phyloP scores from a whole-genome alignment of 306 rosid species.

The Casuarina cunninghamiana region DNA sequence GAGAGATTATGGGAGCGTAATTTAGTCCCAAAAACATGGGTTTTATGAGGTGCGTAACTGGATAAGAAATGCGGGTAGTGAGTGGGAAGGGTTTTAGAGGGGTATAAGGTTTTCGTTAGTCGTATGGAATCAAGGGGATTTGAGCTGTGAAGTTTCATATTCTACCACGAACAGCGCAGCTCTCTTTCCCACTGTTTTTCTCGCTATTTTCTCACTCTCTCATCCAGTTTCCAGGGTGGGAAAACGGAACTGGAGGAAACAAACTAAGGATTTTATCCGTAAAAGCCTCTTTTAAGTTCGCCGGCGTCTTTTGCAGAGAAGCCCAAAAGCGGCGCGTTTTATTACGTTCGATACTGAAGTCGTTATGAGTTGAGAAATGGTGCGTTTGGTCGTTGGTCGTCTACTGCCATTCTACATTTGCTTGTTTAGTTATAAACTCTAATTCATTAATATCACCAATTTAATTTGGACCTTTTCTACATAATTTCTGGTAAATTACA shows the following conservation, averaged over 20 bases:
- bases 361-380: too few species aligned
- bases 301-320: too few species aligned
- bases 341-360: not conserved
- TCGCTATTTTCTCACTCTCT: slow-evolving; percentile 20
- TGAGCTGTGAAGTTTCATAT: slow-evolving; percentile 52
- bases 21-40: slow-evolving; percentile 31
- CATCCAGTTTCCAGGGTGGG: not conserved
- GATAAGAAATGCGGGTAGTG: slow-evolving; percentile 31
- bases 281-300: not conserved
- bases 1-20: slow-evolving; percentile 10
- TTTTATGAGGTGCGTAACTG: slow-evolving; percentile 19
- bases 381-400: too few species aligned
- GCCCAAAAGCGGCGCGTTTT: not conserved
- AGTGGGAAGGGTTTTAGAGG: slow-evolving; percentile 39
- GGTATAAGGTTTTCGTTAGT: slow-evolving; percentile 41
- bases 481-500: too few species aligned
- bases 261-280: slow-evolving; percentile 2
- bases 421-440: too few species aligned
- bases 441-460: too few species aligned
- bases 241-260: not conserved
- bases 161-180: slow-evolving; percentile 23
- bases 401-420: too few species aligned
- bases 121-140: slow-evolving; percentile 39
- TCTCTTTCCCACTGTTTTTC: slow-evolving; percentile 5
- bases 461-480: too few species aligned